Percentiles rank a stretch among this genome's conserved stretches.
These are phyloP conservation scores for Petrea volubilis DNA, from an alignment of 257 asterid species.

Conservation along the genomic window DNA sequence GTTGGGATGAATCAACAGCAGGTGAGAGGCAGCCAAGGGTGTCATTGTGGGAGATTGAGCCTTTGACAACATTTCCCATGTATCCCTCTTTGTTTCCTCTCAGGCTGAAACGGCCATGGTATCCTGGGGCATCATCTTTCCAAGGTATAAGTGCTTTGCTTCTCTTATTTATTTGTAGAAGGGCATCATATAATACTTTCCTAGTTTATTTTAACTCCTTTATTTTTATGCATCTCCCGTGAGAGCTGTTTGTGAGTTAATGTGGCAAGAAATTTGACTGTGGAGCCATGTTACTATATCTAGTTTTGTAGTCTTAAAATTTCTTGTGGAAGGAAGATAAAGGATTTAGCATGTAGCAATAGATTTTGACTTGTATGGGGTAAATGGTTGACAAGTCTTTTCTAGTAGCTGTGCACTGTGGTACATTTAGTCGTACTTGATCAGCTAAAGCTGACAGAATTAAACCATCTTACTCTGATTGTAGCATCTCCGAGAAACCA, in stretches of 20 bases:
- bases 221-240: not conserved
- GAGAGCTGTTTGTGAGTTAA: not conserved
- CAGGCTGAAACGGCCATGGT: slow-evolving; percentile 94
- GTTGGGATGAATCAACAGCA: slow-evolving; percentile 99
- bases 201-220: not conserved
- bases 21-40: slow-evolving; percentile 98
- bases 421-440: not conserved
- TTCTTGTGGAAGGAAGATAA: not conserved
- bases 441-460: not conserved
- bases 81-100: slow-evolving; percentile 88
- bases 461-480: not conserved
- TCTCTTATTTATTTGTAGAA: not conserved
- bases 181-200: not conserved
- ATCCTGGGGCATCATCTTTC: slow-evolving; percentile 87
- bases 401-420: not conserved
- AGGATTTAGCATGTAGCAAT: not conserved
- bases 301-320: not conserved
- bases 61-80: slow-evolving; percentile 96
- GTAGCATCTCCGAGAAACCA: not conserved
- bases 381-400: not conserved
- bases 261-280: not conserved
- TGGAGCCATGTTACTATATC: not conserved
- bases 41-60: slow-evolving; percentile 97
- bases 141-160: slow-evolving; percentile 55
- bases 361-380: not conserved